phyloP scores from a whole-genome alignment of 495 filamentous ascomycete species.

The Xylaria sp. region DNA sequence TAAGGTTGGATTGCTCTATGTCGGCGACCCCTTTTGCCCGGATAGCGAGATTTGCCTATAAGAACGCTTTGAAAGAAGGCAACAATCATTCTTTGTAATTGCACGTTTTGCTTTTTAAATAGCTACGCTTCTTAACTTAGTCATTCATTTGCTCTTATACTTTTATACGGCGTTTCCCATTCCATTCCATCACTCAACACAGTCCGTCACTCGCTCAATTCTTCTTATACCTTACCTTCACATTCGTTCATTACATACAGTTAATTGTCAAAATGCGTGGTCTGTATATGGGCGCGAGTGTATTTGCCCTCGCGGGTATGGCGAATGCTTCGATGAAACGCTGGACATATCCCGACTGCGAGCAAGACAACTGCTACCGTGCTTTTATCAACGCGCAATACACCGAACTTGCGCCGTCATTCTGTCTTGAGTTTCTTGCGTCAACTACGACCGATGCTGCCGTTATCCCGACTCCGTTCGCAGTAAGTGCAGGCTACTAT shows the following conservation, averaged over 20 bases:
- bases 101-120: neutral
- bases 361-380: constrained; percentile 41
- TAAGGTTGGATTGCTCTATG: neutral
- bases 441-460: constrained; percentile 34
- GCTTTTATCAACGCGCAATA: constrained; percentile 37
- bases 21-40: neutral
- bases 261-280: constrained; percentile 13
- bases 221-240: neutral
- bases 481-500: neutral
- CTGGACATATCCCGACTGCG: constrained; percentile 26
- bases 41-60: neutral
- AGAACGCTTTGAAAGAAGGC: neutral
- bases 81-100: neutral
- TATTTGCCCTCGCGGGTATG: constrained; percentile 14
- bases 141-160: neutral
- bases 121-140: neutral
- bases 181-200: neutral
- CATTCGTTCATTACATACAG: constrained; percentile 10
- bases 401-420: constrained; percentile 25
- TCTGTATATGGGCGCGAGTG: neutral
- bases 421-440: constrained; percentile 36
- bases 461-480: constrained; percentile 38
- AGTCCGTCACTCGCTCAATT: neutral
- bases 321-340: constrained; percentile 10
- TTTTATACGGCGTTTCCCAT: neutral